Conservation (phyloP, 2,329 filamentous ascomycete genomes). For the Cladosporium phlei region DNA sequence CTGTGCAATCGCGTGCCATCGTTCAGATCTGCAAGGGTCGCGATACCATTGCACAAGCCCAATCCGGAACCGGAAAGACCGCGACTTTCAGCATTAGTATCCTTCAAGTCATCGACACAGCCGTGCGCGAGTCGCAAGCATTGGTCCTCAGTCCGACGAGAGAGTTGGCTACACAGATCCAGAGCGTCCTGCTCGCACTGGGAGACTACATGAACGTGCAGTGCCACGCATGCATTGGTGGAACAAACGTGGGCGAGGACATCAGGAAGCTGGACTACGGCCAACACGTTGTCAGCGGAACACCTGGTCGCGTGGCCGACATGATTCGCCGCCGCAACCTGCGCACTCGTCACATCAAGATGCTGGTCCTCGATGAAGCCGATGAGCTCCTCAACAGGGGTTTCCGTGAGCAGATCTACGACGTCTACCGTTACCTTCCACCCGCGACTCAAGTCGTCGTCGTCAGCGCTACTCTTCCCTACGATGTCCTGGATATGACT, state of each 20-base stretch:
- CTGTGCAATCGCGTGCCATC: constrained; percentile 95
- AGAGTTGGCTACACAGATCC: constrained; percentile 98
- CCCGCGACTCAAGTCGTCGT: constrained; percentile 98
- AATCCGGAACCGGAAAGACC: constrained; percentile 99
- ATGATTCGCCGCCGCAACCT: constrained; percentile 99
- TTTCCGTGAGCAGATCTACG: constrained; percentile 99
- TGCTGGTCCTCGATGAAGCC: constrained; percentile 99
- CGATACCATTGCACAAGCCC: constrained; percentile 96
- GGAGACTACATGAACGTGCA: constrained; percentile 99
- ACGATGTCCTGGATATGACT: constrained; percentile 98
- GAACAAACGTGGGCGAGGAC: constrained; percentile 95
- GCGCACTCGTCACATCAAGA: constrained; percentile 98
- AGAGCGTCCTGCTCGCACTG: constrained; percentile 97
- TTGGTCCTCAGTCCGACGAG: constrained; percentile 96
- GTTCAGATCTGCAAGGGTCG: constrained; percentile 98
- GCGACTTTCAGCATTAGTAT: constrained; percentile 99
- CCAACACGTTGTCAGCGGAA: constrained; percentile 95
- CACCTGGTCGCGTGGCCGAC: constrained; percentile 96
- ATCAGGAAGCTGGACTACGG: constrained; percentile 97
- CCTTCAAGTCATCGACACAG: constrained; percentile 96
- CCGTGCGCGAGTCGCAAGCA: constrained; percentile 94
- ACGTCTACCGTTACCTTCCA: constrained; percentile 98
- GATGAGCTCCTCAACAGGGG: constrained; percentile 93
- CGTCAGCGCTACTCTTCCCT: constrained; percentile 95
- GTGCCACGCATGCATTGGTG: constrained; percentile 98